These are phyloP conservation scores for Zalerion maritima DNA, from an alignment of 495 filamentous ascomycete genomes.

Conservation along the genomic window DNA sequence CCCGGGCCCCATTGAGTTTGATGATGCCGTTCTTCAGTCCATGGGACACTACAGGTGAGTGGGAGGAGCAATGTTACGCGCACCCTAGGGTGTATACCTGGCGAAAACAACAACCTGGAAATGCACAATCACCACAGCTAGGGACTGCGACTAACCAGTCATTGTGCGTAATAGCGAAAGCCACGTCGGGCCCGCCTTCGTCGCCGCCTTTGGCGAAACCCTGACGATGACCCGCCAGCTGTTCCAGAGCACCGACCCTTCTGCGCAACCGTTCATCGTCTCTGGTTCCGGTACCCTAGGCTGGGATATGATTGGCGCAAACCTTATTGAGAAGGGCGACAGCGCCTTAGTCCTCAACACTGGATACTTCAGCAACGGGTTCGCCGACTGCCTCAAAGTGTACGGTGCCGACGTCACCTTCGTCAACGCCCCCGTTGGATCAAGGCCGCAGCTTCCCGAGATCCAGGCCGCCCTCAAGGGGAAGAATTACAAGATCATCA, in stretches of 20 bases:
- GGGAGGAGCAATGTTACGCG: background rate
- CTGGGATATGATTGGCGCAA: conserved; percentile 90
- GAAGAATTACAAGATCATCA: conserved; percentile 83
- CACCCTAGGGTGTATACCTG: background rate
- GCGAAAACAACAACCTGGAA: background rate
- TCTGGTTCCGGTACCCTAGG: conserved; percentile 90
- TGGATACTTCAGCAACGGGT: conserved; percentile 94
- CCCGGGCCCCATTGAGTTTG: conserved; percentile 95
- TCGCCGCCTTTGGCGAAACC: conserved; percentile 80
- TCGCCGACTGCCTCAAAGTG: conserved; percentile 76
- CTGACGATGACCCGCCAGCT: conserved; percentile 79
- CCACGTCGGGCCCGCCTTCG: conserved; percentile 79
- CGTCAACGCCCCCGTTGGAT: conserved; percentile 76
- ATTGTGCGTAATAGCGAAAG: conserved; percentile 78
- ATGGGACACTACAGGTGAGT: conserved; percentile 92
- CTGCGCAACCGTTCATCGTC: conserved; percentile 82
- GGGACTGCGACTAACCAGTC: conserved; percentile 1
- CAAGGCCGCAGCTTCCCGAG: conserved; percentile 71
- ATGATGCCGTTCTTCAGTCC: conserved; percentile 87
- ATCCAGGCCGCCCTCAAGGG: conserved; percentile 75
- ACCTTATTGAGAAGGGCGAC: conserved; percentile 75
- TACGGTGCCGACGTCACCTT: conserved; percentile 85
- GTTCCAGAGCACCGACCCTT: conserved; percentile 70
- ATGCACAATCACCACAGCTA: background rate
- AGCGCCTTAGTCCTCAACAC: conserved; percentile 85